Conservation (phyloP, 768 basidiomycete genomes). For the Agrocybe chaxingu region DNA sequence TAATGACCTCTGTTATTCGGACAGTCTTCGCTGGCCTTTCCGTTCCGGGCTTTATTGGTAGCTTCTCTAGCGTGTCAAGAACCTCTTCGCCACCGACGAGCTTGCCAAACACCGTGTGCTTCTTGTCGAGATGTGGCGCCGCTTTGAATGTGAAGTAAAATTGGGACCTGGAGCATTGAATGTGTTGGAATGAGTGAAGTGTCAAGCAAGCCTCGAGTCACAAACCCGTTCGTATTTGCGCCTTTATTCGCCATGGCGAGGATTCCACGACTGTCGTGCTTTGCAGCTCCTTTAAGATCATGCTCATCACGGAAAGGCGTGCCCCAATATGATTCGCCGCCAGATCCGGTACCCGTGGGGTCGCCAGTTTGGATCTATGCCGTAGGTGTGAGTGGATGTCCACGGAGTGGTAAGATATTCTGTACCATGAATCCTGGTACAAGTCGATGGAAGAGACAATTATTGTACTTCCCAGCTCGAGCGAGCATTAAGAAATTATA, state of each 20-base stretch:
- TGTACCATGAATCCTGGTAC: slow-evolving; percentile 94
- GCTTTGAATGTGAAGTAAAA: slow-evolving; percentile 90
- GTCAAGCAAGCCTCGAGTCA: slow-evolving; percentile 3
- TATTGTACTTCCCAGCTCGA: slow-evolving; percentile 83
- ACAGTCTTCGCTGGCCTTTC: slow-evolving; percentile 86
- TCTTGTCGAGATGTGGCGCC: slow-evolving; percentile 83
- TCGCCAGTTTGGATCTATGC: slow-evolving; percentile 94
- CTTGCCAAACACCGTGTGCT: slow-evolving; percentile 96
- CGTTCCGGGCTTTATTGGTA: slow-evolving; percentile 79
- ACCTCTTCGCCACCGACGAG: slow-evolving; percentile 95
- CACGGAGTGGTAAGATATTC: not conserved
- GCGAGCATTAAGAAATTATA: slow-evolving; percentile 98
- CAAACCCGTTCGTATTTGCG: slow-evolving; percentile 79
- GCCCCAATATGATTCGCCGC: slow-evolving; percentile 93
- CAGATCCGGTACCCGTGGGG: slow-evolving; percentile 92
- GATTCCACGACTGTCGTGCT: slow-evolving; percentile 80
- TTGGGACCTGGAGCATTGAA: slow-evolving; percentile 59
- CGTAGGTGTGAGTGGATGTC: slow-evolving; percentile 5
- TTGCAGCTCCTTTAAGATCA: slow-evolving; percentile 82
- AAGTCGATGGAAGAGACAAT: slow-evolving; percentile 86
- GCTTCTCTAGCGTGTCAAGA: slow-evolving; percentile 76
- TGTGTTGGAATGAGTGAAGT: slow-evolving; percentile 1
- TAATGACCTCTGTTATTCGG: slow-evolving; percentile 79
- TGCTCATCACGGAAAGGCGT: slow-evolving; percentile 95
- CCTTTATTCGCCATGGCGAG: slow-evolving; percentile 98